Evolutionary conservation across 2,329 filamentous ascomycete genomes (phyloP).

Genomic region (Fusarium heterosporum): DNA sequence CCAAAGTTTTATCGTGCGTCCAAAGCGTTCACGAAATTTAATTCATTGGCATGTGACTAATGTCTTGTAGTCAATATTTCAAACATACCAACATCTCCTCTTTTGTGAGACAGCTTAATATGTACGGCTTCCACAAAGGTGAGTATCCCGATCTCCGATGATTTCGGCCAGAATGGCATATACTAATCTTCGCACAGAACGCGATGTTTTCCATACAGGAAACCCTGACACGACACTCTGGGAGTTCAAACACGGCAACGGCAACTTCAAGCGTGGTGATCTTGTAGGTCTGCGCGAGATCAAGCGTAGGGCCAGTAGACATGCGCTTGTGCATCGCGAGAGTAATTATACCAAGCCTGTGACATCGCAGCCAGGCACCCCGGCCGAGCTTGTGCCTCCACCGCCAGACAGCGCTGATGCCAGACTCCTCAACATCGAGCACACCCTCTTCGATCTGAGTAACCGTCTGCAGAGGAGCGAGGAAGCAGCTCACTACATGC

Average conservation of each 20-base stretch:
- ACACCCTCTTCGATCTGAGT: slow-evolving; percentile 83
- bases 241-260: slow-evolving; percentile 99
- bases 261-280: slow-evolving; percentile 96
- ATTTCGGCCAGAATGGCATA: neutral
- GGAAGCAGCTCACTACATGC: slow-evolving; percentile 82
- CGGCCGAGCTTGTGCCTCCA: slow-evolving; percentile 80
- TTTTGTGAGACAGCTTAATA: slow-evolving; percentile 96
- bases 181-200: slow-evolving; percentile 68
- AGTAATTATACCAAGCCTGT: slow-evolving; percentile 83
- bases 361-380: slow-evolving; percentile 83
- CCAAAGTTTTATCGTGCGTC: slow-evolving; percentile 94
- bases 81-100: slow-evolving; percentile 99
- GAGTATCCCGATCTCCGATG: slow-evolving; percentile 26
- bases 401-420: slow-evolving; percentile 81
- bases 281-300: slow-evolving; percentile 92
- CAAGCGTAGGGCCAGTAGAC: slow-evolving; percentile 91
- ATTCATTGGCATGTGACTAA: slow-evolving; percentile 14
- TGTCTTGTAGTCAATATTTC: slow-evolving; percentile 85
- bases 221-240: slow-evolving; percentile 93
- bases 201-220: slow-evolving; percentile 96
- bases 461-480: slow-evolving; percentile 82
- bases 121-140: slow-evolving; percentile 99
- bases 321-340: slow-evolving; percentile 92
- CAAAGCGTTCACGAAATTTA: neutral
- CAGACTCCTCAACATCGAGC: slow-evolving; percentile 80